Evolutionary conservation across 345 rosid genomes (phyloP).

Genomic region (Lepidium sativum): DNA sequence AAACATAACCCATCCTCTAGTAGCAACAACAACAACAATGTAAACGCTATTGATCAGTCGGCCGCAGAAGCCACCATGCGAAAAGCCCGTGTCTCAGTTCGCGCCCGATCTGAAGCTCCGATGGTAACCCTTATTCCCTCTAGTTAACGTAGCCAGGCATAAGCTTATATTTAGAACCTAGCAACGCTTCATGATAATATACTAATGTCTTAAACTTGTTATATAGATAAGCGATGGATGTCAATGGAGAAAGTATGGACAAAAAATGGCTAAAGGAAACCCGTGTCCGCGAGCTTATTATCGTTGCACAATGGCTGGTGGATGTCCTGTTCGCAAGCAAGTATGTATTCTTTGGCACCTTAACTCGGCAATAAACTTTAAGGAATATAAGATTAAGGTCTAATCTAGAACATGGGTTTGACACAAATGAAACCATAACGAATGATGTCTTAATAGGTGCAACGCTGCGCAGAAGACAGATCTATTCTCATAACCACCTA

Average conservation of each 20-base stretch:
- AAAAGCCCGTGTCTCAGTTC: conserved; percentile 98
- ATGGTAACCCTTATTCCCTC: conserved; percentile 50
- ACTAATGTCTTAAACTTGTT: no score
- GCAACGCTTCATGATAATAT: neutral
- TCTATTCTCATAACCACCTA: conserved; percentile 87
- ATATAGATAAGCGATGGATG: conserved; percentile 78
- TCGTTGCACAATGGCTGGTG: conserved; percentile 91
- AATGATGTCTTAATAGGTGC: conserved; percentile 40
- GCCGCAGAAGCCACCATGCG: conserved; percentile 77
- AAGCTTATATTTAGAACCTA: neutral
- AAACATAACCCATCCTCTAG: conserved; percentile 32
- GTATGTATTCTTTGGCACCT: conserved; percentile 27
- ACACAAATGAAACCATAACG: neutral
- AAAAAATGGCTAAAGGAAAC: conserved; percentile 97
- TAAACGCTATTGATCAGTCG: conserved; percentile 45
- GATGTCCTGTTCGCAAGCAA: conserved; percentile 95
- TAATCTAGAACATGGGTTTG: neutral
- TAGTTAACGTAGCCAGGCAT: neutral
- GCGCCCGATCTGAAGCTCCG: conserved; percentile 94
- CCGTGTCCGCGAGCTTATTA: conserved; percentile 96
- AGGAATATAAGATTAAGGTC: neutral
- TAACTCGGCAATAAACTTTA: neutral
- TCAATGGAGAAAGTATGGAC: conserved; percentile 96
- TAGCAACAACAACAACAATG: conserved; percentile 1
- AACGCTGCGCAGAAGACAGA: conserved; percentile 93